These are phyloP conservation scores for Penicillium sp. DNA, from an alignment of 2,329 filamentous ascomycete genomes.

Conservation along the genomic window DNA sequence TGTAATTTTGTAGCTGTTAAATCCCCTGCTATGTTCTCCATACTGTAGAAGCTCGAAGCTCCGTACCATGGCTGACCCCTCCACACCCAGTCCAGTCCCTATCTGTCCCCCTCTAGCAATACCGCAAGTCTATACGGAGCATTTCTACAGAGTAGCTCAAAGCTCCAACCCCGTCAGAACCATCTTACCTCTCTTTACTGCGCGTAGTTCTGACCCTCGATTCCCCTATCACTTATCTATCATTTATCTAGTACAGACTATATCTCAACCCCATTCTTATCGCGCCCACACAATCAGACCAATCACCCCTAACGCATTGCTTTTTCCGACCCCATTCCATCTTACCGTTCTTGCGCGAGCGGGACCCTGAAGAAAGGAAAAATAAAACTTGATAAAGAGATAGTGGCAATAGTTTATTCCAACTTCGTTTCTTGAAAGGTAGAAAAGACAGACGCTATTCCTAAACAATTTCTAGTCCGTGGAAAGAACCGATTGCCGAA, in stretches of 20 bases:
- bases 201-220: not conserved
- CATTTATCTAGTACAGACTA: not conserved
- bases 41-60: not conserved
- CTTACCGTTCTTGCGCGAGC: slow-evolving; percentile 7
- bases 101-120: too few species aligned
- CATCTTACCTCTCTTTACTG: too few species aligned
- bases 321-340: slow-evolving; percentile 16
- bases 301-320: slow-evolving; percentile 12
- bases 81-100: not conserved
- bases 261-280: not conserved
- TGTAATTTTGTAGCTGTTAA: too few species aligned
- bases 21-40: not conserved
- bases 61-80: slow-evolving; percentile 2
- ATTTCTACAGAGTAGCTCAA: too few species aligned
- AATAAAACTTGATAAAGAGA: not conserved
- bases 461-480: not conserved
- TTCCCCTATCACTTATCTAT: not conserved
- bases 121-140: too few species aligned
- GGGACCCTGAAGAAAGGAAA: slow-evolving; percentile 19
- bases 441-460: too few species aligned
- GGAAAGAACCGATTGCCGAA: not conserved
- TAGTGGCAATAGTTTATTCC: slow-evolving; percentile 22
- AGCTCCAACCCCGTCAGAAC: too few species aligned
- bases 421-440: slow-evolving; percentile 6
- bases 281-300: not conserved